Conservation (phyloP, 176 grass and related monocot genomes). For the Oropetium thomaeum region DNA sequence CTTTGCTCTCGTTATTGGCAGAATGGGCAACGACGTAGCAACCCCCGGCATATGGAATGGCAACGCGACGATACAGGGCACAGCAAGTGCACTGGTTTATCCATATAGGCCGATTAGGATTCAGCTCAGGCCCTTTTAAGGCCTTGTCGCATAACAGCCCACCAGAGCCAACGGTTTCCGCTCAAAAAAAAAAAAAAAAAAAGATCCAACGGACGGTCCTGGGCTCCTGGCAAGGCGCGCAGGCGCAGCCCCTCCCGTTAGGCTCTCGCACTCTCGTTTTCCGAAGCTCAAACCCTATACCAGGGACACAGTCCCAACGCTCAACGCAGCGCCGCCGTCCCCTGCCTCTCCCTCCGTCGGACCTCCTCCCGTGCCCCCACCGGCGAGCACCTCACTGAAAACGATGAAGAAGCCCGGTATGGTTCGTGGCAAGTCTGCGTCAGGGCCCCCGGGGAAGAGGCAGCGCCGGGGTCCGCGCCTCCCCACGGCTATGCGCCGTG, state of each 20-base stretch:
- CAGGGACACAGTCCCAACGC: neutral
- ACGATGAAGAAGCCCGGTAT: neutral
- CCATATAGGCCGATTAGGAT: neutral
- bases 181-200: too few species aligned
- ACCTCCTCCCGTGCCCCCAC: neutral
- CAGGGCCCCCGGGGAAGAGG: constrained; percentile 3
- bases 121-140: neutral
- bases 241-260: neutral
- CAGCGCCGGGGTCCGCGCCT: constrained; percentile 53
- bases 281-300: neutral
- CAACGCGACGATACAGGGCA: too few species aligned
- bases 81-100: too few species aligned
- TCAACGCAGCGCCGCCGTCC: neutral
- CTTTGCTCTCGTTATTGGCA: too few species aligned
- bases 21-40: too few species aligned
- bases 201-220: neutral
- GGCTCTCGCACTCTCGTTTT: neutral
- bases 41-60: too few species aligned
- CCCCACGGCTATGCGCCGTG: constrained; percentile 43
- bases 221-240: neutral
- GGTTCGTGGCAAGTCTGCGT: neutral
- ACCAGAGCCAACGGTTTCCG: too few species aligned
- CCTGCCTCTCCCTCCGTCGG: neutral
- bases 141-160: neutral
- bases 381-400: neutral